Base-by-base conservation (phyloP, 257 asterid species). In the Salvia splendens region DNA sequence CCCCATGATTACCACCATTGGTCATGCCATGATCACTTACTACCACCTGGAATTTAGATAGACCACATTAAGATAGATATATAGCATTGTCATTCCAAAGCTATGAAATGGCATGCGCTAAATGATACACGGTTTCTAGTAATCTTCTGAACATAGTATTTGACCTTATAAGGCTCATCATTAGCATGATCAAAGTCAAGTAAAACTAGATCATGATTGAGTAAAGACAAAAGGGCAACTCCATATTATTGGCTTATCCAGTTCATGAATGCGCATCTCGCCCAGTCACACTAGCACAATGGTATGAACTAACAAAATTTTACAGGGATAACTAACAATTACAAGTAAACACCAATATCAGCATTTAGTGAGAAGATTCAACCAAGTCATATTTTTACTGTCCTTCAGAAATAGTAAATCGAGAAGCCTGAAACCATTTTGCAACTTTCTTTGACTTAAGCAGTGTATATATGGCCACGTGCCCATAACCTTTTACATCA, bases 21-120 rank as follows among this genome's bases (percentile, higher is more conserved):
- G 96, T 89, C 98, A 92, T 92, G 77, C 98, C 98, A 81, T 92
- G 98, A 80, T 92, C 98, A 67, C 98, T 92, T 53, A 81, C 89
- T 55, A 92, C 78, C 83, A 92, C 32, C 98, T 92, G 89, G 45
- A 74, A 64, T 67, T 70, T 51, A 68, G 59, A 79, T 58, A 68
- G 54, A 75, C 72, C 53, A 65, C 30, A 71, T 62, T 32, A 64
- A 62, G 45, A 71, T 58, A 69, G 30, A 45, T 64, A 49, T 60
- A 24, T 38, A 64, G 65, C 68, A 74, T 28, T 40, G 40, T 66
- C 12, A 72, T 47, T 64, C 62, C 56, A 67, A 65, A 48, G 62
- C 59, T 56, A 17, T 51, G 63, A 36, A 43, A 43, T 65, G 42
- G 55, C 12, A 73, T 15, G 55, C 16, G 30, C 30, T 24, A 55